These are phyloP conservation scores for Gremmenia infestans DNA, from an alignment of 2,329 filamentous ascomycete genomes.

Conservation along the genomic window DNA sequence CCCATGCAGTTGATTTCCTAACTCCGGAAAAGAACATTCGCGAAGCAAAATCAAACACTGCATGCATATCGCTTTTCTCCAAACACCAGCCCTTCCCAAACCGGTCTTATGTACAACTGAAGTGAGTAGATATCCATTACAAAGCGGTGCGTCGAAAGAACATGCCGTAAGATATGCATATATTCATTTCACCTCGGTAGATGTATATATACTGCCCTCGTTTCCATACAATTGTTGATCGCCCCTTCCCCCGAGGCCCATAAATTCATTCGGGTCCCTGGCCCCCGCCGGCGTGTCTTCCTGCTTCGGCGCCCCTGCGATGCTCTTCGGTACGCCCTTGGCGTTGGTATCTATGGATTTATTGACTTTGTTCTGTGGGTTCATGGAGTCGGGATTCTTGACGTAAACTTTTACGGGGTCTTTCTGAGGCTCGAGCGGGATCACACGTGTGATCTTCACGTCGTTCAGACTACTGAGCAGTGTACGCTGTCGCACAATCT, in stretches of 20 bases:
- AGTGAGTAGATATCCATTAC: conserved; percentile 6
- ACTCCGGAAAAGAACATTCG: too few relatives aligned
- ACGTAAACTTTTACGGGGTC: conserved; percentile 67
- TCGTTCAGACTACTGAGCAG: conserved; percentile 78
- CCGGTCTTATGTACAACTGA: conserved; percentile 14
- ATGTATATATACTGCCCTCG: conserved; percentile 45
- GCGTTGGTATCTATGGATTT: conserved; percentile 34
- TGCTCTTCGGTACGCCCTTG: conserved; percentile 22
- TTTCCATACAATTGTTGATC: conserved; percentile 73
- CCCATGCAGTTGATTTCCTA: too few relatives aligned
- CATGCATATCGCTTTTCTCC: conserved; percentile 10
- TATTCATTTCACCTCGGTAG: conserved; percentile 31
- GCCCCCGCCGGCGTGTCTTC: conserved; percentile 65
- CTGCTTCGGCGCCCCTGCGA: conserved; percentile 35
- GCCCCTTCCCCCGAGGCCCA: conserved; percentile 78
- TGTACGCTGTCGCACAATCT: conserved; percentile 76
- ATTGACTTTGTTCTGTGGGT: conserved; percentile 39
- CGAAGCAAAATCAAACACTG: too few relatives aligned
- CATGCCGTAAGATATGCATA: not conserved
- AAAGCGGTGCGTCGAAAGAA: conserved; percentile 5
- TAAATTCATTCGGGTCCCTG: conserved; percentile 70
- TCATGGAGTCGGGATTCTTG: conserved; percentile 55
- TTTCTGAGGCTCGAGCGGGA: conserved; percentile 48
- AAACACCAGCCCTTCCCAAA: not conserved
- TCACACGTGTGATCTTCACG: conserved; percentile 56